Base-by-base conservation (phyloP, 2,329 filamentous ascomycete genomes). In the Gaeumannomyces tritici region DNA sequence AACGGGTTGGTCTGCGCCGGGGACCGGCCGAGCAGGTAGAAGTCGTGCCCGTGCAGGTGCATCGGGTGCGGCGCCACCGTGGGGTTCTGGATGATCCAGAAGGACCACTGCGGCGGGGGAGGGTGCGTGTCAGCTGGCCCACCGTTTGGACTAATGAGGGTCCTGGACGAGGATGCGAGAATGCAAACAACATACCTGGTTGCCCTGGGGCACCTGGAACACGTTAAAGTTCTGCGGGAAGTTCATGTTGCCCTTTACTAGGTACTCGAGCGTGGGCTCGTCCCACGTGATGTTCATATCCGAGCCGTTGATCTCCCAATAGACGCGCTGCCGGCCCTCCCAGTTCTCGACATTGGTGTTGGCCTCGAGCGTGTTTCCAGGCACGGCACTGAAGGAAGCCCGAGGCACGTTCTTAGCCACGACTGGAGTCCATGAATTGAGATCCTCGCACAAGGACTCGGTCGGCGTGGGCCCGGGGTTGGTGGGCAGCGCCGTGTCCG, bases 271-370 rank as follows among this genome's bases (percentile, higher is more conserved):
- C 2, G 73, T 71, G 1, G 75, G 76, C 47, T 73, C 69, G 35
- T 70, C 67, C 75, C 75, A 77, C 61, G 73, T 61, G 26, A 76
- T 68, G 58, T 71, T 65, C 33, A 75, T 69, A 8, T 70, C 64
- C 4, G 64, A 64, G 59, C 67, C 68, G 63, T 73, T 71, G 57
- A 73, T 65, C 63, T 62, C 58, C 66, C 67, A 68, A 12, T 64
- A 64, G 57, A 67, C 64, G 79, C 73, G 47, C 72, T 77, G 35
- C 79, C 70, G 29, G 28, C 51, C 55, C 31, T 61, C 31, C 60
- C 55, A 57, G 21, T 61, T 54, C 47, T 67, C 60, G 12, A 65
- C 63, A 9, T 64, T 55, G 4, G 69, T 63, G n/a, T 58, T 63
- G 2, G 67, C 60, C 9, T 60, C 29, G 9, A 70, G 66, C 28